These are phyloP conservation scores for Tremellales sp. DNA, from an alignment of 1,284 basidiomycete species.

Conservation along the genomic window DNA sequence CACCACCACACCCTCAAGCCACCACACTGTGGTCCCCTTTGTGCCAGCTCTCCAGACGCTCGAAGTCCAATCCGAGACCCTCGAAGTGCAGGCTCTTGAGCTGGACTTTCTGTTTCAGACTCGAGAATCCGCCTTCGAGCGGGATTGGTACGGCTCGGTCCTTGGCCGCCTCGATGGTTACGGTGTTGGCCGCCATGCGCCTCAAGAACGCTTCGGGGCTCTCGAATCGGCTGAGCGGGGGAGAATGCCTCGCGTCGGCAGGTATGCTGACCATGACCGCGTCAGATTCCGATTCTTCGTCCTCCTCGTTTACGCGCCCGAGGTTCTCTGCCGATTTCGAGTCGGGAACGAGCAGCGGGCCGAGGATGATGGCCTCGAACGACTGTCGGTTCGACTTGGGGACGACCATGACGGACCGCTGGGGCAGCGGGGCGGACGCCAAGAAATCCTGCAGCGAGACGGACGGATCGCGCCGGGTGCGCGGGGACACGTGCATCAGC, in stretches of 20 bases:
- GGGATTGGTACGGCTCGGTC: background rate
- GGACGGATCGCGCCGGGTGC: slow-evolving; percentile 14
- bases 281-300: background rate
- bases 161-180: background rate
- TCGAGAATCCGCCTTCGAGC: background rate
- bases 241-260: no score
- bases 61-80: slow-evolving; percentile 22
- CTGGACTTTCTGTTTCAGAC: slow-evolving; percentile 13
- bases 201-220: background rate
- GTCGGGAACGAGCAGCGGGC: slow-evolving; percentile 3
- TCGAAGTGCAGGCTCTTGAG: slow-evolving; percentile 28
- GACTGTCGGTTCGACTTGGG: background rate
- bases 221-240: background rate
- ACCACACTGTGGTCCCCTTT: no score
- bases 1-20: no score
- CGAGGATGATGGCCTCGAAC: slow-evolving; percentile 10
- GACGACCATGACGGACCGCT: background rate
- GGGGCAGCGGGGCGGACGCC: slow-evolving; percentile 6
- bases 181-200: background rate
- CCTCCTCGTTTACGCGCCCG: background rate
- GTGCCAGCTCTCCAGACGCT: no score
- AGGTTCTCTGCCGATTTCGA: background rate
- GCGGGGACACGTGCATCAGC: slow-evolving; percentile 20
- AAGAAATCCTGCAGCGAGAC: slow-evolving; percentile 13
- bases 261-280: slow-evolving; percentile 3